Evolutionary conservation across 2,329 filamentous ascomycete genomes (phyloP).

Genomic region (Fusarium succisae): DNA sequence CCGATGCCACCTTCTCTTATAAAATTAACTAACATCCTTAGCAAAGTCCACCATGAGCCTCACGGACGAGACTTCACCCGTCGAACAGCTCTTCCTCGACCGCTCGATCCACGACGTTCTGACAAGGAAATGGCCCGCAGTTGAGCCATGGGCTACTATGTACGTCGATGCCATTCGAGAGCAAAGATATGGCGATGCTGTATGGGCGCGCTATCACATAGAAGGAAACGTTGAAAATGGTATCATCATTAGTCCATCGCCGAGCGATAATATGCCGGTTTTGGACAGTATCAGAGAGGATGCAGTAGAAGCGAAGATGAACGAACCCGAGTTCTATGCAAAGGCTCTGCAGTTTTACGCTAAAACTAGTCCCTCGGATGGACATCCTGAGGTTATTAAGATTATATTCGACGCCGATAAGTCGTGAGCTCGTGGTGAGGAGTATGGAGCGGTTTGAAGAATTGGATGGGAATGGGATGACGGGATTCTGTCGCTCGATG

Average conservation of each 20-base stretch:
- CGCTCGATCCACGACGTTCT: not conserved
- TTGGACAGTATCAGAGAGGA: not conserved
- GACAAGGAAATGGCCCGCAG: not conserved
- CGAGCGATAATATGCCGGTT: not conserved
- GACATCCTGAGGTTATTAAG: not conserved
- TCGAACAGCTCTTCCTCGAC: not conserved
- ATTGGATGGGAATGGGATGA: not conserved
- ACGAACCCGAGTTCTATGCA: not conserved
- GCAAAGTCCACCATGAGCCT: not conserved
- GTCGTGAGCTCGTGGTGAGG: fast-evolving
- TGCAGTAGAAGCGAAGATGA: not conserved
- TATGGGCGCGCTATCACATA: not conserved
- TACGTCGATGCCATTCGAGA: not conserved
- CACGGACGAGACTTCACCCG: not conserved
- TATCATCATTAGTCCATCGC: not conserved
- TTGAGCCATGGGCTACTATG: not conserved
- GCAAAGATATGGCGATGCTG: not conserved
- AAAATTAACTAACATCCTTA: not conserved
- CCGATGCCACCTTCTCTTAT: fast-evolving
- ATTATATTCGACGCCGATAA: not conserved
- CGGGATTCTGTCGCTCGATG: not conserved
- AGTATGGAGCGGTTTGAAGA: fast-evolving
- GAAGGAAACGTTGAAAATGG: not conserved
- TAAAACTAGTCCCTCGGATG: not conserved
- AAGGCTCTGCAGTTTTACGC: not conserved